Evolutionary conservation across 78 protist genomes (phyloP).

Genomic region (Dictyostelium capitatum): DNA sequence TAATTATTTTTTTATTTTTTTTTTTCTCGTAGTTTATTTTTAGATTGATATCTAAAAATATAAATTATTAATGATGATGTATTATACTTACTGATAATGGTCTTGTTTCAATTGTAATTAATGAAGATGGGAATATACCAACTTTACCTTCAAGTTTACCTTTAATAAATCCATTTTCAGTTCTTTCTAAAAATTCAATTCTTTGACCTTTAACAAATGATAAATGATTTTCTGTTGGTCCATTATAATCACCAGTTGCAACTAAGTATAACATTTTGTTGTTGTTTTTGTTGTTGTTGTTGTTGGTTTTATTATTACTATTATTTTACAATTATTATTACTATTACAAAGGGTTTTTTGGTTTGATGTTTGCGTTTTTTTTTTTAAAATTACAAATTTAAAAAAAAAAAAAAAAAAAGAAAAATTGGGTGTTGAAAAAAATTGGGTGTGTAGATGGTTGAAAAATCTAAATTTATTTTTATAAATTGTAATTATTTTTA

Average conservation of each 20-base stretch:
- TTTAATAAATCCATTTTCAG: slow-evolving; percentile 63
- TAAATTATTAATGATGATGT: neutral
- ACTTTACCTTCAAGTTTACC: slow-evolving; percentile 77
- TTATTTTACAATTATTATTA: too few species aligned
- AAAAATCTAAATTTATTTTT: too few species aligned
- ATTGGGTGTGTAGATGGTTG: too few species aligned
- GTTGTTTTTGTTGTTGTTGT: neutral
- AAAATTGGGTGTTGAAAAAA: too few species aligned
- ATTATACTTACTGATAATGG: slow-evolving; percentile 67
- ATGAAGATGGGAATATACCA: slow-evolving; percentile 71
- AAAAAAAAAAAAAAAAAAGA: too few species aligned
- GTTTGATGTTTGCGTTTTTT: too few species aligned
- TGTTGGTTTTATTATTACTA: too few species aligned
- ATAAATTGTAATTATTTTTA: too few species aligned
- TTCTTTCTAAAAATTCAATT: slow-evolving; percentile 60
- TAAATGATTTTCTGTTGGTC: slow-evolving; percentile 53
- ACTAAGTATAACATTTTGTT: slow-evolving; percentile 45
- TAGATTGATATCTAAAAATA: neutral
- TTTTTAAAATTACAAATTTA: too few species aligned
- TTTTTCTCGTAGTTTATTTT: neutral
- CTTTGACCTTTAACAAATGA: slow-evolving; percentile 55
- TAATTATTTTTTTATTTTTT: too few species aligned
- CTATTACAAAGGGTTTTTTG: too few species aligned
- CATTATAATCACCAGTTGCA: slow-evolving; percentile 66
- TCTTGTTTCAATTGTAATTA: slow-evolving; percentile 68